A percentile compares a stretch with the other conserved stretches of the same genome.
Conservation (phyloP, 192 early-diverging fungal genomes). For the Coemansia sp. region DNA sequence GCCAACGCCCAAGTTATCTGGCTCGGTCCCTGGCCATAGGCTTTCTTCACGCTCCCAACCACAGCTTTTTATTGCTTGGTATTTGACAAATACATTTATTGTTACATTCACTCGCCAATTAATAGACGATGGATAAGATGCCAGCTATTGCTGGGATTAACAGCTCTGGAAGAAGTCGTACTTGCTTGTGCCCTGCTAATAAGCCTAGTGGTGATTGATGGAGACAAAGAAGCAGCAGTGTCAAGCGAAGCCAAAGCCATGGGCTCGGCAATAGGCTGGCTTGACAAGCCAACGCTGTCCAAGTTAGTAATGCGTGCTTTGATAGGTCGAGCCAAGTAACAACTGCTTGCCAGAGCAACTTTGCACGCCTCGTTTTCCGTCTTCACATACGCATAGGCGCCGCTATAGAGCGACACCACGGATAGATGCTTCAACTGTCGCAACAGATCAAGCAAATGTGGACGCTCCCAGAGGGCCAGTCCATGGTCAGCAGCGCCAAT, state of each 20-base stretch:
- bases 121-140: constrained; percentile 14
- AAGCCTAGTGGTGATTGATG: background rate
- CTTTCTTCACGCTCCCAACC: background rate
- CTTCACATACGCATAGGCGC: constrained; percentile 30
- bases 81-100: background rate
- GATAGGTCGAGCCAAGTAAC: background rate
- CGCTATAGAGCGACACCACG: constrained; percentile 19
- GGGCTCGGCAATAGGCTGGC: background rate
- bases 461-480: constrained; percentile 12
- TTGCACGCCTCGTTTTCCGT: background rate
- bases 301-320: constrained; percentile 18
- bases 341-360: background rate
- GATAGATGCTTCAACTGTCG: background rate
- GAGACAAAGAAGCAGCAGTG: constrained; percentile 1
- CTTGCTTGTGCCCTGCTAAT: background rate
- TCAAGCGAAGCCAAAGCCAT: background rate
- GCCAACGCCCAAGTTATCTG: constrained; percentile 19
- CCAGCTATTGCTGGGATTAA: constrained; percentile 11
- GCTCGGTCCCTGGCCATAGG: constrained; percentile 18
- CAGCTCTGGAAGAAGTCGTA: background rate
- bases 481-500: constrained; percentile 14
- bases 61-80: background rate
- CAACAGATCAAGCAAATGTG: constrained; percentile 1
- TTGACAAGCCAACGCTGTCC: constrained; percentile 13
- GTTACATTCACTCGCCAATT: constrained; percentile 11